Evolutionary conservation across 2,329 filamentous ascomycete species (phyloP).

Genomic region (Colletotrichum spaethianum): DNA sequence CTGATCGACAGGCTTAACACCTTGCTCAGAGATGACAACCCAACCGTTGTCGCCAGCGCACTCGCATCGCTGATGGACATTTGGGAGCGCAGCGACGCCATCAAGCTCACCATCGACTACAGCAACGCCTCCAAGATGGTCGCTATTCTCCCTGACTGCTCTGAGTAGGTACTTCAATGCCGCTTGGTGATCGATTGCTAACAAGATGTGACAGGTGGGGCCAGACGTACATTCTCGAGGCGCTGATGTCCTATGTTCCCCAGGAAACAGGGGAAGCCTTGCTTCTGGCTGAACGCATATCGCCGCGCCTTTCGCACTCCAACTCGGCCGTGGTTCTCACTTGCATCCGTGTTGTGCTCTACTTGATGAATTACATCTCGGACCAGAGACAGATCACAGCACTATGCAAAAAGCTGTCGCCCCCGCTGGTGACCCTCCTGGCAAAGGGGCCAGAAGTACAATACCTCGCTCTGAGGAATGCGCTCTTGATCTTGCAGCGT

Average conservation of each 20-base stretch:
- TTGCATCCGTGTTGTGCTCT: slow-evolving; percentile 95
- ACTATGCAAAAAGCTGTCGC: slow-evolving; percentile 92
- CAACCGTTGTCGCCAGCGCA: slow-evolving; percentile 95
- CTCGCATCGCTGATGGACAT: slow-evolving; percentile 95
- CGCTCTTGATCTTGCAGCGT: slow-evolving; percentile 91
- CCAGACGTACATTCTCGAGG: slow-evolving; percentile 98
- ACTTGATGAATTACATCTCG: slow-evolving; percentile 98
- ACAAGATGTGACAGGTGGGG: slow-evolving; percentile 79
- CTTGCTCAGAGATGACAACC: slow-evolving; percentile 94
- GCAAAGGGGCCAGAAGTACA: slow-evolving; percentile 99
- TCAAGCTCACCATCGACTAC: slow-evolving; percentile 98
- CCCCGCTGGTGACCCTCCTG: slow-evolving; percentile 92
- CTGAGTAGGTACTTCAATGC: slow-evolving; percentile 77
- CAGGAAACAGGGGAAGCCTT: slow-evolving; percentile 91
- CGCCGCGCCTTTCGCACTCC: slow-evolving; percentile 95
- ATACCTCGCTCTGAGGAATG: slow-evolving; percentile 94
- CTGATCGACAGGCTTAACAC: slow-evolving; percentile 92
- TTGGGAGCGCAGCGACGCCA: slow-evolving; percentile 97
- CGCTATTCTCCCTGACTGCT: slow-evolving; percentile 95
- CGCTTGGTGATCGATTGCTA: slow-evolving; percentile 4
- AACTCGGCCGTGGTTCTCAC: slow-evolving; percentile 98
- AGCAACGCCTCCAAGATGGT: slow-evolving; percentile 98
- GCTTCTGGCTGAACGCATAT: slow-evolving; percentile 91
- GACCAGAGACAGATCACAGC: slow-evolving; percentile 90
- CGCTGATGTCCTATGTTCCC: slow-evolving; percentile 97